Conservation (phyloP, 768 basidiomycete species). For the Holtermanniella nyarrowii region DNA sequence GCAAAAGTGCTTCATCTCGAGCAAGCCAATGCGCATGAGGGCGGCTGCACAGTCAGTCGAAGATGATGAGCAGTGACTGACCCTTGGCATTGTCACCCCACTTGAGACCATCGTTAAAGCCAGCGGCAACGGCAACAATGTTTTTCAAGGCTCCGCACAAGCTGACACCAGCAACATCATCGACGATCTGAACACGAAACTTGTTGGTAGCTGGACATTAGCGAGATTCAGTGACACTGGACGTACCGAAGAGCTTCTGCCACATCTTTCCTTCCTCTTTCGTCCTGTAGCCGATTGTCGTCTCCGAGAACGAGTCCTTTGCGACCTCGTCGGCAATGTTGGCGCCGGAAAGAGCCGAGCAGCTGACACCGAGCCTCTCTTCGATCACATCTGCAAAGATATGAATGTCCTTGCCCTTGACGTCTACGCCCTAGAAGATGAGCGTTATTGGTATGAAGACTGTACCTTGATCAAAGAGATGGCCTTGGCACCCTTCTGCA, state of each 20-base stretch:
- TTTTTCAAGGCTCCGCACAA: conserved; percentile 47
- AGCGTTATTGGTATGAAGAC: not conserved
- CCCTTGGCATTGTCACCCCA: conserved; percentile 45
- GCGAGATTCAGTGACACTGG: not conserved
- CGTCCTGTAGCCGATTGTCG: conserved; percentile 46
- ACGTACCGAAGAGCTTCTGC: conserved; percentile 42
- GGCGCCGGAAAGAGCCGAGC: conserved; percentile 45
- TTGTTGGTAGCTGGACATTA: conserved; percentile 24
- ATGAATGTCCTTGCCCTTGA: conserved; percentile 41
- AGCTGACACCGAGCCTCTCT: conserved; percentile 41
- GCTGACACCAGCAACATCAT: conserved; percentile 45
- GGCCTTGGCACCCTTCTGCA: conserved; percentile 39
- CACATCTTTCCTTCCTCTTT: conserved; percentile 43
- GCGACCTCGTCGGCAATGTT: conserved; percentile 48
- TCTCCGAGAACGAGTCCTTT: conserved; percentile 44
- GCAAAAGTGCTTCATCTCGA: conserved; percentile 47
- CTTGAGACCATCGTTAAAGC: conserved; percentile 44
- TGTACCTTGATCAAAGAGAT: conserved; percentile 45
- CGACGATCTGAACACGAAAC: conserved; percentile 44
- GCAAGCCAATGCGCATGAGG: conserved; percentile 46
- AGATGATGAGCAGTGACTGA: conserved; percentile 6
- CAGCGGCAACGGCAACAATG: conserved; percentile 46
- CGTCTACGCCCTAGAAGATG: conserved; percentile 43
- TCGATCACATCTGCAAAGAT: conserved; percentile 46
- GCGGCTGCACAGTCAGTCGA: conserved; percentile 35